Conservation (phyloP, 495 filamentous ascomycete genomes). For the Tuber borchii region DNA sequence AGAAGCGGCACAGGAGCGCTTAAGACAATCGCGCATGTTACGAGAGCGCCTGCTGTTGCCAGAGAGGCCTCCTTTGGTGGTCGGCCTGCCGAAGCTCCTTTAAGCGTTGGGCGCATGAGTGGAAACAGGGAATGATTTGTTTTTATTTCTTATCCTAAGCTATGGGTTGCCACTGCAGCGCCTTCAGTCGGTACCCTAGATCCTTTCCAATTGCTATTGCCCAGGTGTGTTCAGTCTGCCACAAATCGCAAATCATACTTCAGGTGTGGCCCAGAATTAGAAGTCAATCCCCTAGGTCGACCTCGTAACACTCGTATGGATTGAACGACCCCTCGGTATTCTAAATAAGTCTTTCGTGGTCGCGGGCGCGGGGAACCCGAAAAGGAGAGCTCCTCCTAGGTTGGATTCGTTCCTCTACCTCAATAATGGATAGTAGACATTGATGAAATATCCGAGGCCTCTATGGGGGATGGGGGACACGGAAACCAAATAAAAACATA, state of each 20-base stretch:
- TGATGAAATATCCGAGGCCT: neutral
- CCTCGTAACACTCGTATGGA: too few species aligned
- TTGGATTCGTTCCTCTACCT: neutral
- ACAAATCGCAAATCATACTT: neutral
- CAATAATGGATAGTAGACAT: neutral
- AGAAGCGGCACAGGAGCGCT: neutral
- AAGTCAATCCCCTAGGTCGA: too few species aligned
- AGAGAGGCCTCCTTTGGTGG: neutral
- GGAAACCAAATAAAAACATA: neutral
- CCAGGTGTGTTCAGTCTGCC: neutral
- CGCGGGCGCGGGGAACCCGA: neutral
- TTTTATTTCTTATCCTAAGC: neutral
- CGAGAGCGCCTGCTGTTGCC: neutral
- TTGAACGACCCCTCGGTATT: neutral
- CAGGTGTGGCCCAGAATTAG: too few species aligned
- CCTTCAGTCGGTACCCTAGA: neutral
- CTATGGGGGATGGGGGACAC: neutral
- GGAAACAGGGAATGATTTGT: neutral
- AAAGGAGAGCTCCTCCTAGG: neutral
- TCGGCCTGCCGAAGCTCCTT: neutral
- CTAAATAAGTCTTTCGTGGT: neutral
- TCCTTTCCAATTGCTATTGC: neutral
- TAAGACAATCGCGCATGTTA: neutral
- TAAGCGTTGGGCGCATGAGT: neutral
- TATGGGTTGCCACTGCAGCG: neutral